Evolutionary conservation across 2,329 filamentous ascomycete genomes (phyloP).

Genomic region (Venturia oleaginea): DNA sequence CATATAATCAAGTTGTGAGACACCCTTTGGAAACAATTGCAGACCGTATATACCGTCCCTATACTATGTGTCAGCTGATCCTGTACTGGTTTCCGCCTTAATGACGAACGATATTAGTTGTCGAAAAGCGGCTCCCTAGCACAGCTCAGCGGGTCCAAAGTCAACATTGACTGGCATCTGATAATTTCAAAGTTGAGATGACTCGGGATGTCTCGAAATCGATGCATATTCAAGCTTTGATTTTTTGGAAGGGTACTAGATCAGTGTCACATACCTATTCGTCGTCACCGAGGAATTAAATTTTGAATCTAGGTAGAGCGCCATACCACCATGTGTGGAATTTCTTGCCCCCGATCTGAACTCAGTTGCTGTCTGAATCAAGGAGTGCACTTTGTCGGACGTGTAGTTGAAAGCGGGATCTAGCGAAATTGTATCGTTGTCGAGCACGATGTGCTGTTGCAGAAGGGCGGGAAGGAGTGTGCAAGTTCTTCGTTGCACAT

Average conservation of each 20-base stretch:
- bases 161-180: not conserved
- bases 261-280: not conserved
- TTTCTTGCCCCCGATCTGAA: not conserved
- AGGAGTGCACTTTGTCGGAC: not conserved
- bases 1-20: not conserved
- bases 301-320: not conserved
- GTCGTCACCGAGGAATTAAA: not conserved
- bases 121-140: too few species aligned
- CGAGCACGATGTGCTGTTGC: not conserved
- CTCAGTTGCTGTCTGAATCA: not conserved
- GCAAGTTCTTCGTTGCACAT: not conserved
- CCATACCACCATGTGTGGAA: constrained; percentile 8
- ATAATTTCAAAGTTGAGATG: too few species aligned
- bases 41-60: not conserved
- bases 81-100: too few species aligned
- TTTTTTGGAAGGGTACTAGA: too few species aligned
- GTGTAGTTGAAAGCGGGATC: not conserved
- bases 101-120: too few species aligned
- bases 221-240: too few species aligned
- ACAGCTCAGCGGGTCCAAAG: not conserved
- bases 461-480: not conserved
- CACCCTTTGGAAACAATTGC: not conserved
- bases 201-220: too few species aligned
- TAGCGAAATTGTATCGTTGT: not conserved
- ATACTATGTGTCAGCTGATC: not conserved